Evolutionary conservation across 257 asterid genomes (phyloP).

Genomic region (Prunella vulgaris): DNA sequence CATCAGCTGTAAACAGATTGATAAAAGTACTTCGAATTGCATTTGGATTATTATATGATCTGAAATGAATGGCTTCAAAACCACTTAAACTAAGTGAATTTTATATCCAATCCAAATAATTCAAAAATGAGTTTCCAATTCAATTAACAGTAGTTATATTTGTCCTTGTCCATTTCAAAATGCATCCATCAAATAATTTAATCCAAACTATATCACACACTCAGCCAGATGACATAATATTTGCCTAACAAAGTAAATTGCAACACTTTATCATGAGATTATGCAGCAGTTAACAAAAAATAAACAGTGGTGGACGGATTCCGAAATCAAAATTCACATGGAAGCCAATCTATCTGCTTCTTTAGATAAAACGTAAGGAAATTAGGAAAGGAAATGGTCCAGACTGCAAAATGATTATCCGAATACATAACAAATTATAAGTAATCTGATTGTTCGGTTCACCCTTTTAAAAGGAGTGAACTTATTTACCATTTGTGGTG

Average conservation of each 20-base stretch:
- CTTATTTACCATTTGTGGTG: constrained; percentile 17
- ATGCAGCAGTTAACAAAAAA: background rate
- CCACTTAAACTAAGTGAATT: background rate
- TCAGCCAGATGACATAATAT: no score
- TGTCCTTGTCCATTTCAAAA: background rate
- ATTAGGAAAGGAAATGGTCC: background rate
- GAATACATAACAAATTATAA: background rate
- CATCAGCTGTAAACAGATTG: background rate
- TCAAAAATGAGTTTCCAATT: background rate
- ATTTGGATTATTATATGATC: background rate
- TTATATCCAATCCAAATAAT: background rate
- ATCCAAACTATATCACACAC: background rate
- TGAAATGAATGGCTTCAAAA: background rate
- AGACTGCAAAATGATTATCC: background rate
- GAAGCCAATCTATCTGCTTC: background rate
- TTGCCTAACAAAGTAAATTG: no score
- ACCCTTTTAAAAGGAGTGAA: constrained; percentile 13
- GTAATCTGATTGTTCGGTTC: constrained; percentile 11
- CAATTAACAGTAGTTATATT: background rate
- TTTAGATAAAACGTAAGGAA: background rate
- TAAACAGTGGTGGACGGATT: no score
- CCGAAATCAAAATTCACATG: background rate
- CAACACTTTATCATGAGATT: background rate
- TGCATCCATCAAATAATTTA: background rate
- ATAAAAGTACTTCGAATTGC: background rate